Percentiles rank a stretch among this genome's conserved stretches.
These are phyloP conservation scores for Lotus japonicus DNA, from an alignment of 306 rosid species.

Conservation along the genomic window DNA sequence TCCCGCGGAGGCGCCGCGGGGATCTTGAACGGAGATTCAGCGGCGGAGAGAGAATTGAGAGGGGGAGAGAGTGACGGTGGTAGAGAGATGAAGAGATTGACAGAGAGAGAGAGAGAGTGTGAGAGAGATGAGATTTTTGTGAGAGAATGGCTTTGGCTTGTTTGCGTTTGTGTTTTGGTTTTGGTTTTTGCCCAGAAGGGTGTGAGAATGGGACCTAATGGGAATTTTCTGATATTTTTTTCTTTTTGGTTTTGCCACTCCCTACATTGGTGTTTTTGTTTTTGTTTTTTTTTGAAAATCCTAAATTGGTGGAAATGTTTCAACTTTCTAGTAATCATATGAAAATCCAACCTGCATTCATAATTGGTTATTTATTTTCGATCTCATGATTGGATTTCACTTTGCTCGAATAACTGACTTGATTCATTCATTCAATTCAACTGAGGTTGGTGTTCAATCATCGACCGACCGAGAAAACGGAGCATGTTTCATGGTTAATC, in stretches of 20 bases:
- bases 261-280: not conserved
- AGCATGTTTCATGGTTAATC: no score
- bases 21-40: no score
- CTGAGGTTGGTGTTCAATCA: no score
- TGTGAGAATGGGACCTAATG: slow-evolving; percentile 28
- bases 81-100: slow-evolving; percentile 16
- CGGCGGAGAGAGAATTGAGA: slow-evolving; percentile 24
- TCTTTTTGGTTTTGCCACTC: not conserved
- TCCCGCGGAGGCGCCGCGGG: slow-evolving; percentile 35
- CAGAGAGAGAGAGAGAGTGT: slow-evolving; percentile 11
- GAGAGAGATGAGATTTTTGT: slow-evolving; percentile 27
- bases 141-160: slow-evolving; percentile 5
- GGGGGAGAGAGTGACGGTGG: slow-evolving; percentile 14
- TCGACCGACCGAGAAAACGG: no score
- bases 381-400: no score
- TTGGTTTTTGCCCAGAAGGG: slow-evolving; percentile 18
- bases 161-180: slow-evolving; percentile 13
- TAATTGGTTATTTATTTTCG: no score
- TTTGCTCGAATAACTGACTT: no score
- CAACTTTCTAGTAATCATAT: no score
- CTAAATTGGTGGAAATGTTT: no score
- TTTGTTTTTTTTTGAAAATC: no score
- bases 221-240: slow-evolving; percentile 25
- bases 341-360: not conserved
- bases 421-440: no score